A percentile compares a stretch with the other conserved stretches of the same genome.
These are phyloP conservation scores for Kokia cookei DNA, from an alignment of 441 rosid species.

Conservation along the genomic window DNA sequence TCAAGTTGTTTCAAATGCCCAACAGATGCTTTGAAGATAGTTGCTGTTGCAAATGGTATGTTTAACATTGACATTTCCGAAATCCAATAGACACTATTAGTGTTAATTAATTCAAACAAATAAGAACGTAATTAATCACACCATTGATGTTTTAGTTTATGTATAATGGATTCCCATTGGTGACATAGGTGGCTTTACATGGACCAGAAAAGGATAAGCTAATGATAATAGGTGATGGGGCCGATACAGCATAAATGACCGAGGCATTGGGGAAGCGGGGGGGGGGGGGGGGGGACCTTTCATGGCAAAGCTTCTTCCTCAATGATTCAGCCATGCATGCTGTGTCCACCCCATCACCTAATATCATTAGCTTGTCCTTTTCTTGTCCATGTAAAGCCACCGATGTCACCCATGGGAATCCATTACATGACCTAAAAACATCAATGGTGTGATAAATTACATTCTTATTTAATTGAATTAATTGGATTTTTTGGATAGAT, in stretches of 20 bases:
- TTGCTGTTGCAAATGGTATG: constrained; percentile 5
- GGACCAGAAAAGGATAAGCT: constrained; percentile 16
- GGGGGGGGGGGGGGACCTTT: too few relatives aligned
- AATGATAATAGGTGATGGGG: constrained; percentile 12
- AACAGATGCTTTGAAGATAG: constrained; percentile 3
- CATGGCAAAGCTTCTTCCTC: constrained; percentile 19
- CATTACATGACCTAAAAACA: neutral
- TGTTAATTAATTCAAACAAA: neutral
- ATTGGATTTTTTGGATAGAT: neutral
- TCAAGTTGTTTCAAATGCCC: neutral
- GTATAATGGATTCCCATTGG: constrained; percentile 7
- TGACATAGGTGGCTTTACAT: constrained; percentile 14
- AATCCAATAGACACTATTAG: too few relatives aligned
- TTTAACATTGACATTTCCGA: neutral
- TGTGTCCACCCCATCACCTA: constrained; percentile 20
- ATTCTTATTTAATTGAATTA: neutral
- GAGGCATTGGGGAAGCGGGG: constrained; percentile 14
- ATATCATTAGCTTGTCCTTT: constrained; percentile 11
- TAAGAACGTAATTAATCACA: neutral
- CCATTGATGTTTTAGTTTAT: neutral
- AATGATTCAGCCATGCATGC: neutral
- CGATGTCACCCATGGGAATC: constrained; percentile 20
- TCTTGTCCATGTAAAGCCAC: constrained; percentile 14
- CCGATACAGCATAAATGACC: constrained; percentile 17
- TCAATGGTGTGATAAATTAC: neutral